Percentiles rank a stretch among this genome's conserved stretches.
These are phyloP conservation scores for Botrytis fabae DNA, from an alignment of 2,329 filamentous ascomycete species.

Conservation along the genomic window DNA sequence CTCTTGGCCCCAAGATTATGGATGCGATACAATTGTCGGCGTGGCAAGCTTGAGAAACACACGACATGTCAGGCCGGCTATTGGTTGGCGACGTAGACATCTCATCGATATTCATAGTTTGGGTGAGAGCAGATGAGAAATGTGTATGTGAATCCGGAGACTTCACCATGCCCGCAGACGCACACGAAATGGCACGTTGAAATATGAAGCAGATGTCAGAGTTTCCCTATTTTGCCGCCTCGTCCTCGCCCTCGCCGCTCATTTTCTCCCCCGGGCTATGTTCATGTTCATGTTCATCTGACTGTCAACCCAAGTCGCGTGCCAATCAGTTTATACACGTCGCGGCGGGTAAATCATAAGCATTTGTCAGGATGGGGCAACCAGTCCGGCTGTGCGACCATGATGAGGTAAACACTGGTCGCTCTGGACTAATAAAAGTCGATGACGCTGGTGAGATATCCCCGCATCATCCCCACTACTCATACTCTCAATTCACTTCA, in stretches of 20 bases:
- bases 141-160: background rate
- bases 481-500: background rate
- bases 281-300: background rate
- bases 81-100: too few relatives aligned
- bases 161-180: background rate
- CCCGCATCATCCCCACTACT: constrained; percentile 6
- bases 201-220: fast-evolving
- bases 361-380: background rate
- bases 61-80: too few relatives aligned
- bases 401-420: background rate
- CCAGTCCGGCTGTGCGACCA: background rate
- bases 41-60: background rate
- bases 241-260: background rate
- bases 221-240: background rate
- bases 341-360: background rate
- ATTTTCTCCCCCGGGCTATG: background rate
- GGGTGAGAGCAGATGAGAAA: background rate
- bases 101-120: background rate
- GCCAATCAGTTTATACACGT: background rate
- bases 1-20: background rate
- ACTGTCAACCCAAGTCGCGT: background rate
- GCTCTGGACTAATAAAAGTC: background rate
- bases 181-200: background rate
- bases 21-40: background rate
- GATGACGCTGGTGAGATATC: constrained; percentile 4